Conservation (phyloP, 2,329 filamentous ascomycete species). For the Epichloe uncinata region DNA sequence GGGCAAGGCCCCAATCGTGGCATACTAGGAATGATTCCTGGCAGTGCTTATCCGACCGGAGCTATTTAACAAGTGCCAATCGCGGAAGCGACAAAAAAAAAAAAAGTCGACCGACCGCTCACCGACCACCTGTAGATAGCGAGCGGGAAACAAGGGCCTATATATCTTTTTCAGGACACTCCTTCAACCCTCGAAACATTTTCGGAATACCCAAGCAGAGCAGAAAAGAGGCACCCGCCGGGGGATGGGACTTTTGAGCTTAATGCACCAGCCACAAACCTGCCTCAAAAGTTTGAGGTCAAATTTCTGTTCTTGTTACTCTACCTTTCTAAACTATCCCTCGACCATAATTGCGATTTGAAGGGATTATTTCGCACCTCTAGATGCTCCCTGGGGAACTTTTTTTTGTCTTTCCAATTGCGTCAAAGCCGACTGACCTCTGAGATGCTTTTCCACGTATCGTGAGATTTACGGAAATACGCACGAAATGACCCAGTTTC, state of each 20-base stretch:
- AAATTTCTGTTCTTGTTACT: background rate
- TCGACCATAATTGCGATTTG: background rate
- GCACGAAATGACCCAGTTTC: background rate
- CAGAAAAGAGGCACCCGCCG: background rate
- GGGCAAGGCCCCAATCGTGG: constrained; percentile 14
- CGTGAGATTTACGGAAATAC: background rate
- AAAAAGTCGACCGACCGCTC: background rate
- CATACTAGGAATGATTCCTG: constrained; percentile 34
- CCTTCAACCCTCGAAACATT: background rate
- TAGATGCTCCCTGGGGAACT: background rate
- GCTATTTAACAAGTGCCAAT: constrained; percentile 2
- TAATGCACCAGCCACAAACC: background rate
- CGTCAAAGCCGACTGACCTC: background rate
- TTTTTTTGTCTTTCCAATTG: background rate
- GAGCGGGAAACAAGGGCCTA: background rate
- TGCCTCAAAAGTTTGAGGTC: background rate
- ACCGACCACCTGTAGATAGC: background rate
- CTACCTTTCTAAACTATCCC: background rate
- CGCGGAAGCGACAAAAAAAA: background rate
- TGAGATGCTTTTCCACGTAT: background rate
- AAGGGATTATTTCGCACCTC: background rate
- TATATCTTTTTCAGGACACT: background rate
- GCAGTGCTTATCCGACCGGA: constrained; percentile 36
- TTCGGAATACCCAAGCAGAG: background rate
- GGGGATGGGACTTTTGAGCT: background rate